A percentile compares a stretch with the other conserved stretches of the same genome.
Conservation (phyloP, 352 stramenopile genomes). For the Pythium myriotylum region DNA sequence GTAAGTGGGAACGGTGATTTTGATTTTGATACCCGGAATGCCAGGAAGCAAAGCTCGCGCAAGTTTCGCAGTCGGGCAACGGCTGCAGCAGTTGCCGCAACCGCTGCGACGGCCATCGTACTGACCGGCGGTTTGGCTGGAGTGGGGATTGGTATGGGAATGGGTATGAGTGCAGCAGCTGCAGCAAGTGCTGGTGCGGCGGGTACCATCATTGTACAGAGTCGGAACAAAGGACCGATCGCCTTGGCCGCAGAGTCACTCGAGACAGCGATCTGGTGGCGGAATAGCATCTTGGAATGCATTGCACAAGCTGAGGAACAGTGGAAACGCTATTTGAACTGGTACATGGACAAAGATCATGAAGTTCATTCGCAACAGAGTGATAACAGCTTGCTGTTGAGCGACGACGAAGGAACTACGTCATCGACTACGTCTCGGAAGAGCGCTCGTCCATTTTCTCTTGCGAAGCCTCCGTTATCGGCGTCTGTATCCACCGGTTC, state of each 20-base stretch:
- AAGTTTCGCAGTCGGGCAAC: slow-evolving; percentile 69
- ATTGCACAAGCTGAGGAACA: slow-evolving; percentile 84
- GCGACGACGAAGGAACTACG: slow-evolving; percentile 11
- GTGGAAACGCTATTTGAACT: slow-evolving; percentile 85
- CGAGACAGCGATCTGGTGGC: slow-evolving; percentile 85
- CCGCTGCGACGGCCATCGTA: slow-evolving; percentile 75
- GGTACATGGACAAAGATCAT: slow-evolving; percentile 85
- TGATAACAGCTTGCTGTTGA: slow-evolving; percentile 21
- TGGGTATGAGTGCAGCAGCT: slow-evolving; percentile 80
- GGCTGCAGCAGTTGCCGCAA: slow-evolving; percentile 68
- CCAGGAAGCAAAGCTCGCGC: slow-evolving; percentile 54
- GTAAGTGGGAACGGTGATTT: slow-evolving; percentile 31
- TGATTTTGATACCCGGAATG: slow-evolving; percentile 51
- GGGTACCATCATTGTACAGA: slow-evolving; percentile 73
- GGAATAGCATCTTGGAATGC: slow-evolving; percentile 84
- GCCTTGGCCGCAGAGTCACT: slow-evolving; percentile 80
- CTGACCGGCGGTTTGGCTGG: slow-evolving; percentile 77
- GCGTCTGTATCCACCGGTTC: slow-evolving; percentile 21
- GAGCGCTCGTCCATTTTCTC: slow-evolving; percentile 5
- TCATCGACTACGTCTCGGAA: not conserved
- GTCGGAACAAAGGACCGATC: slow-evolving; percentile 69
- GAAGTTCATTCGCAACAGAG: slow-evolving; percentile 25
- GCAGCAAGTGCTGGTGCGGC: slow-evolving; percentile 73
- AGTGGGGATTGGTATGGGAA: slow-evolving; percentile 77
- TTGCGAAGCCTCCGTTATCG: slow-evolving; percentile 20